Evolutionary conservation across 176 grass and related monocot genomes (phyloP).

Genomic region (Rhynchospora tenuis): DNA sequence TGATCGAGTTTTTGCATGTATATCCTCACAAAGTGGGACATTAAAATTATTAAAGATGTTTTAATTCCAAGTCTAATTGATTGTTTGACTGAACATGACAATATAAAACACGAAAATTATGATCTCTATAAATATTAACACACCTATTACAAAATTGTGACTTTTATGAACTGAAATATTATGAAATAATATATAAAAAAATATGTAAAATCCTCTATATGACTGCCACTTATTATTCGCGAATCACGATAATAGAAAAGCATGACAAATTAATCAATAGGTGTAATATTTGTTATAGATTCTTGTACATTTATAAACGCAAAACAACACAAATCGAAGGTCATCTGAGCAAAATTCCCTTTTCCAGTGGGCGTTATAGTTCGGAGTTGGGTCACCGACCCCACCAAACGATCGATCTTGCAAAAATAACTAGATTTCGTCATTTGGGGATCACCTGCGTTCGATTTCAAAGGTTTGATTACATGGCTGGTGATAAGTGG

Average conservation of each 20-base stretch:
- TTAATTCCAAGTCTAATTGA: background rate
- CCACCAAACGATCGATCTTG: slow-evolving; percentile 16
- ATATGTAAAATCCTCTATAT: too few species aligned
- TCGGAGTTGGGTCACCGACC: slow-evolving; percentile 33
- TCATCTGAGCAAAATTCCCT: background rate
- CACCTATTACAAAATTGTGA: background rate
- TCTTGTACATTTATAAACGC: background rate
- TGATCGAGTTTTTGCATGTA: background rate
- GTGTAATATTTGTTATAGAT: too few species aligned
- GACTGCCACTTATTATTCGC: too few species aligned
- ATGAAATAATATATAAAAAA: too few species aligned
- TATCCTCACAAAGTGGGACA: background rate
- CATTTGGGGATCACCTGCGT: background rate
- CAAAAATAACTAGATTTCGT: background rate
- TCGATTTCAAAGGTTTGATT: background rate
- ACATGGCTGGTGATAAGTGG: background rate
- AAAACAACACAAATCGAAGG: background rate
- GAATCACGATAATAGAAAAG: background rate
- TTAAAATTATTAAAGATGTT: background rate
- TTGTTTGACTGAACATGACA: background rate
- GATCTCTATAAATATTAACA: background rate
- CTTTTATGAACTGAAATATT: background rate
- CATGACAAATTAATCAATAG: background rate
- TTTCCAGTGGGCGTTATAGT: background rate
- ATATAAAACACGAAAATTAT: background rate